Evolutionary conservation across 2,329 filamentous ascomycete species (phyloP).

Genomic region (Lasiodiplodia citricola): DNA sequence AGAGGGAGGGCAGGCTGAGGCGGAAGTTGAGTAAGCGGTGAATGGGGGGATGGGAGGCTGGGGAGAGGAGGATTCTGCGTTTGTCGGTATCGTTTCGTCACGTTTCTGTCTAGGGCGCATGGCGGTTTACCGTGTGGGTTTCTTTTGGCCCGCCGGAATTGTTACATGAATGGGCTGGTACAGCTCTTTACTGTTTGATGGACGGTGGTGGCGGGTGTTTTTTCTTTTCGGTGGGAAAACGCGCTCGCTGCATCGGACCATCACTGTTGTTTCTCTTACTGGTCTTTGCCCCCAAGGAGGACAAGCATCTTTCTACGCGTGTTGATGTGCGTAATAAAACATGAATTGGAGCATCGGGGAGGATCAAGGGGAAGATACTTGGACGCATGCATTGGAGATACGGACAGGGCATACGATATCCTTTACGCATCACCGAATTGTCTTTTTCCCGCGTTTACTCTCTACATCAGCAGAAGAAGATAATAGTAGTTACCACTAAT

Average conservation of each 20-base stretch:
- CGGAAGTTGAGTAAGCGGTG: constrained; percentile 14
- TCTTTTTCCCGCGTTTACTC: neutral
- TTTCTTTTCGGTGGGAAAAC: too few relatives aligned
- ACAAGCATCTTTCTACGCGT: too few relatives aligned
- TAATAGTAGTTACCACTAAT: neutral
- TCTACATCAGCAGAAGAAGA: neutral
- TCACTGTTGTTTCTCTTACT: too few relatives aligned
- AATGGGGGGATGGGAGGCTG: neutral
- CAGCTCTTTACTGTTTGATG: neutral
- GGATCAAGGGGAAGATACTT: neutral
- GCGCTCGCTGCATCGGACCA: too few relatives aligned
- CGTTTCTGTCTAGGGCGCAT: neutral
- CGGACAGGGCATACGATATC: neutral
- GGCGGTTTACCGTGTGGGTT: neutral
- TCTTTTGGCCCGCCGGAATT: neutral
- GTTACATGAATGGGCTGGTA: neutral
- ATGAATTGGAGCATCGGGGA: neutral
- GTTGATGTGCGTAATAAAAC: neutral
- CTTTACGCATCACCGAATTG: neutral
- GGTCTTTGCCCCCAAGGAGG: too few relatives aligned
- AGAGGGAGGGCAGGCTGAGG: neutral
- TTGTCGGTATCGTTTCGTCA: neutral
- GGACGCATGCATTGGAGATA: neutral
- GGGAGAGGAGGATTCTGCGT: neutral
- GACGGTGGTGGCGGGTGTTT: neutral